Evolutionary conservation across 2,329 filamentous ascomycete species (phyloP).

Genomic region (Ophiostoma fasciatum): DNA sequence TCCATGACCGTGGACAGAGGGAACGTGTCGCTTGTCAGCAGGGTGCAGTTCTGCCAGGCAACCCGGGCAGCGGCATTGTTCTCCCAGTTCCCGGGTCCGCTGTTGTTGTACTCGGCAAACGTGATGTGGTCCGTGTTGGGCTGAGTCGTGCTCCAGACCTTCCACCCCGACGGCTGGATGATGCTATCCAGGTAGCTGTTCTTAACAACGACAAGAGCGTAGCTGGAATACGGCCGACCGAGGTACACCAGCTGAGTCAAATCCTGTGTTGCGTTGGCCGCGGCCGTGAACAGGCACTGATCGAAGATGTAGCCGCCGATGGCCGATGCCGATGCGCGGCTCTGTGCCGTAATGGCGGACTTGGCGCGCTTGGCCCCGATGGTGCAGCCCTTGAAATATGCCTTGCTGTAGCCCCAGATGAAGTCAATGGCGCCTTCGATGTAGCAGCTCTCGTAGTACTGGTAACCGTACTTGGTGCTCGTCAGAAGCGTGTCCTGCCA

Average conservation of each 20-base stretch:
- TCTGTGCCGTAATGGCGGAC: conserved; percentile 20
- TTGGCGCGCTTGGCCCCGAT: conserved; percentile 21
- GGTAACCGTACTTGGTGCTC: conserved; percentile 18
- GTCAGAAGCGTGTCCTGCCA: conserved; percentile 20
- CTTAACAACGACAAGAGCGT: conserved; percentile 32
- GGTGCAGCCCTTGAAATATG: conserved; percentile 20
- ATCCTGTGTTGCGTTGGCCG: conserved; percentile 22
- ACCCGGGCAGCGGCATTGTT: conserved; percentile 15
- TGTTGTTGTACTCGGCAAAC: conserved; percentile 40
- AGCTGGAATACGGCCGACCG: conserved; percentile 31
- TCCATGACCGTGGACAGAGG: conserved; percentile 13
- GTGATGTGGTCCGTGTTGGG: conserved; percentile 20
- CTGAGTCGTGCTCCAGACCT: conserved; percentile 19
- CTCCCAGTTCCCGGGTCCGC: conserved; percentile 29
- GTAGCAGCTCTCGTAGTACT: conserved; percentile 20
- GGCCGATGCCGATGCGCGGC: conserved; percentile 23
- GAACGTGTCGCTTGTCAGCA: conserved; percentile 14
- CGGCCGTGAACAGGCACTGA: conserved; percentile 21
- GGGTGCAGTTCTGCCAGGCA: conserved; percentile 13
- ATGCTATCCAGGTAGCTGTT: conserved; percentile 35
- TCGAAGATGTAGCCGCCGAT: conserved; percentile 32
- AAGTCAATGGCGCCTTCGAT: conserved; percentile 18
- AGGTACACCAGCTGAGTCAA: conserved; percentile 39
- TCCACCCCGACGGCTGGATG: conserved; percentile 45
- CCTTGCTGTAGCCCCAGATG: conserved; percentile 9